Evolutionary conservation across 2,329 filamentous ascomycete genomes (phyloP).

Genomic region (Diaporthe caulivora): DNA sequence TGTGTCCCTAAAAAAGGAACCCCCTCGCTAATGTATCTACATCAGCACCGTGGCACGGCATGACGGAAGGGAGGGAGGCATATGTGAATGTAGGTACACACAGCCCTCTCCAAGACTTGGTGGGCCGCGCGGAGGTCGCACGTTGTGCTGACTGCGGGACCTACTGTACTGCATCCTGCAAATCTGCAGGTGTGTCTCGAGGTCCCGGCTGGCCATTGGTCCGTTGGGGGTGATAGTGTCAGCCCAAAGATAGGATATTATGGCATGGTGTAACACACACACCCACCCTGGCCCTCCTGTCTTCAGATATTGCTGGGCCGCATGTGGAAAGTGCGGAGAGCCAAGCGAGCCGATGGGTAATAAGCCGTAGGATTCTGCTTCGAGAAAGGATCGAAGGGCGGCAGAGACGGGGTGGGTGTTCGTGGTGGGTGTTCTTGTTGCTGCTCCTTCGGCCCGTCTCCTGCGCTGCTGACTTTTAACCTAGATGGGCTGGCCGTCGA

Average conservation of each 20-base stretch:
- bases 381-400: conserved; percentile 22
- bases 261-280: conserved; percentile 17
- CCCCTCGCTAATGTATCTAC: neutral
- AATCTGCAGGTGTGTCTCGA: neutral
- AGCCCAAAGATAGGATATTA: conserved; percentile 25
- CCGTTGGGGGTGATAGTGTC: neutral
- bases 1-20: neutral
- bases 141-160: conserved; percentile 34
- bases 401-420: conserved; percentile 9
- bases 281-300: neutral
- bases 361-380: conserved; percentile 29
- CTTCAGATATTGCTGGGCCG: neutral
- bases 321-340: conserved; percentile 19
- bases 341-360: neutral
- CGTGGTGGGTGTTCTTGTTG: neutral
- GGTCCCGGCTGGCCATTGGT: conserved; percentile 7
- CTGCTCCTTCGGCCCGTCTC: conserved; percentile 17
- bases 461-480: neutral
- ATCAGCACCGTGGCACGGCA: conserved; percentile 13
- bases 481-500: neutral
- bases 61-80: neutral
- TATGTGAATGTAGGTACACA: conserved; percentile 1
- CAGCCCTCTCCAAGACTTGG: neutral
- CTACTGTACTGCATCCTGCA: conserved; percentile 29
- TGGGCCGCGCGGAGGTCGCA: conserved; percentile 21